Evolutionary conservation across 2,329 filamentous ascomycete species (phyloP), one percentile per base, ranked within the genome.

Genomic region (Daldinia eschscholtzii): DNA sequence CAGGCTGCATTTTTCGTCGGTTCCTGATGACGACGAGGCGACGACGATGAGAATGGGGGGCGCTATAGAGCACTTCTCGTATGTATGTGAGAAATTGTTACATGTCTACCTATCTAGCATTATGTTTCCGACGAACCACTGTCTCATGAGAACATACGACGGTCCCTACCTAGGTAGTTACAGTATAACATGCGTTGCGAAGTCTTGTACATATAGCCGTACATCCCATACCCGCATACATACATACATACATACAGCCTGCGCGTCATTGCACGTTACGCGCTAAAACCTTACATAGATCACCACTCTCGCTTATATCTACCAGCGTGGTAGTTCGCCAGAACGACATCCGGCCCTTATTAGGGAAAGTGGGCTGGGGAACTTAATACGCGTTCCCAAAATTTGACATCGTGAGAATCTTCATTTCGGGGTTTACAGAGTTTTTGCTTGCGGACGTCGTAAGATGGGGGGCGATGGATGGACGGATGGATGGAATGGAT

Each of bases 341-440:
- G 2, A 23, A 23, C 20, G 20, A 23, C 20, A 23, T 23, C 20
- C 20, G 20, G 20, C 20, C 20, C 20, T 23, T 23, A 23, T 1
- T 23, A 23, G 20, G 20, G 20, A 23, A 23, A 23, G 20, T 23
- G 20, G 20, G 20, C 20, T 23, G 20, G 20, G 20, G 20, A 1
- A 23, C 20, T 23, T 23, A 23, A 23, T 37, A 53, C 6, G 50
- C 30, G 30, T 55, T 50, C 15, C 10, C 9, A 37, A 12, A n/a
- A 15, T 13, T 23, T 30, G 30, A 37, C 23, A 23, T n/a, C 18
- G 35, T 42, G 57, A 61, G 42, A 33, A 58, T 55, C 63, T 53
- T 65, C 52, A 57, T 61, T 61, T 61, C 58, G 26, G 35, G 18
- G 15, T 44, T 35, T 35, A 10, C 33, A 10, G 33, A 9, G 57